phyloP scores from a whole-genome alignment of 2,329 filamentous ascomycete genomes.

The Teratosphaeriaceae sp. region DNA sequence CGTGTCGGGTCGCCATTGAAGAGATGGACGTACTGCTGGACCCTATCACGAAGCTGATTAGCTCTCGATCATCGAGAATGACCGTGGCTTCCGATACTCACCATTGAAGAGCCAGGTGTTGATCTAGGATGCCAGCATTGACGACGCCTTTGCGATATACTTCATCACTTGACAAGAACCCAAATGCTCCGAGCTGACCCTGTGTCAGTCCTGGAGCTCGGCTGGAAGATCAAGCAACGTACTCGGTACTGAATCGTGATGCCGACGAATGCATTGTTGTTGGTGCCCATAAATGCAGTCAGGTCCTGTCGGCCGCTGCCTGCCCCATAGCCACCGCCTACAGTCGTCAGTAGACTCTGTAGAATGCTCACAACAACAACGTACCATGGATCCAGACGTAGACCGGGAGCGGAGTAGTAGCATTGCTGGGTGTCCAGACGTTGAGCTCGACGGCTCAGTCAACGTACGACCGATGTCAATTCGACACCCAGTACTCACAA shows the following conservation, averaged over 20 bases:
- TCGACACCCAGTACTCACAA: slow-evolving; percentile 25
- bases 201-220: not conserved
- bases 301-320: slow-evolving; percentile 35
- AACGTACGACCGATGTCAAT: slow-evolving; percentile 3
- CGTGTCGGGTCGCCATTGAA: slow-evolving; percentile 43
- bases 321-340: slow-evolving; percentile 28
- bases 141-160: slow-evolving; percentile 29
- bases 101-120: slow-evolving; percentile 46
- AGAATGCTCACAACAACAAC: too few relatives aligned
- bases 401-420: slow-evolving; percentile 30
- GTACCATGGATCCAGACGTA: slow-evolving; percentile 34
- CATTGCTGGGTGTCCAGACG: slow-evolving; percentile 26
- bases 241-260: slow-evolving; percentile 47
- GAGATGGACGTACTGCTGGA: slow-evolving; percentile 39
- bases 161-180: slow-evolving; percentile 36
- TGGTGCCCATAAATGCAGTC: slow-evolving; percentile 39
- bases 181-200: slow-evolving; percentile 38
- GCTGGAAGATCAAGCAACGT: slow-evolving; percentile 3
- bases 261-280: slow-evolving; percentile 42
- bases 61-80: too few relatives aligned
- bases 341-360: too few relatives aligned
- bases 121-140: slow-evolving; percentile 41
- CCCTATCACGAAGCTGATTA: too few relatives aligned
- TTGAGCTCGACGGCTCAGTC: slow-evolving; percentile 7
- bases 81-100: too few relatives aligned